Evolutionary conservation across 2,329 filamentous ascomycete genomes (phyloP), one percentile per base, ranked within the genome.

Genomic region (Stagonosporopsis cucurbitacearum): DNA sequence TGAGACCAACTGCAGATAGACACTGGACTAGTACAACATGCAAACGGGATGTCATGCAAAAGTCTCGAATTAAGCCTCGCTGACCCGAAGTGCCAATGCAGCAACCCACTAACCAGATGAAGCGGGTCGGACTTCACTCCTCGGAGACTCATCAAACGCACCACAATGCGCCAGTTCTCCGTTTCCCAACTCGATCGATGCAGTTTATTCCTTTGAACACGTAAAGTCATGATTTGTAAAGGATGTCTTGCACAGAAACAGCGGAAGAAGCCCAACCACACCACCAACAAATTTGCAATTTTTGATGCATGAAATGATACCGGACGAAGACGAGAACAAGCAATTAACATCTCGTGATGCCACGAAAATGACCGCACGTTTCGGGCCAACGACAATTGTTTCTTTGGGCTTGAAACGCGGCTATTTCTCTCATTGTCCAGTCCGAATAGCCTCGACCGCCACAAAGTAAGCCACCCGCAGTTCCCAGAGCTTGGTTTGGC

Each of bases 301-400:
- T 37, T 17, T 11, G 13, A 20, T 37, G 35, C 35, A 37, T 37
- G 35, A 20, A 37, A 7, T 41, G 22, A 28, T 22, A 9, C 19
- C 17, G 4, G 4, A 8, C 11, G 11, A 26, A 7, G 13, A 13
- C 1, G 2, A 1, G n/a, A 39, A 54, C 3, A 54, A 54, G 45
- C 45, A 54, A 54, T 23, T 20, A 54, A 17, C n/a, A 9, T 33
- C n/a, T 54, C 51, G 20, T 49, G 45, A 44, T n/a, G 6, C 17
- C n/a, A 17, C 6, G 44, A 13, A 17, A 9, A 54, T 40, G 44
- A 52, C 20, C 30, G 20, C 25, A 22, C n/a, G 3, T 12, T 41
- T 35, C 26, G 19, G 26, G 17, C 26, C 5, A 9, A 6, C 23
- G 13, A 37, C 20, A 26, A 17, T 48, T 41, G 13, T 43, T 54